A percentile compares a stretch with the other conserved stretches of the same genome.
These are phyloP conservation scores for Chalciporus pseudorubinellus DNA, from an alignment of 768 basidiomycete species.

Conservation along the genomic window DNA sequence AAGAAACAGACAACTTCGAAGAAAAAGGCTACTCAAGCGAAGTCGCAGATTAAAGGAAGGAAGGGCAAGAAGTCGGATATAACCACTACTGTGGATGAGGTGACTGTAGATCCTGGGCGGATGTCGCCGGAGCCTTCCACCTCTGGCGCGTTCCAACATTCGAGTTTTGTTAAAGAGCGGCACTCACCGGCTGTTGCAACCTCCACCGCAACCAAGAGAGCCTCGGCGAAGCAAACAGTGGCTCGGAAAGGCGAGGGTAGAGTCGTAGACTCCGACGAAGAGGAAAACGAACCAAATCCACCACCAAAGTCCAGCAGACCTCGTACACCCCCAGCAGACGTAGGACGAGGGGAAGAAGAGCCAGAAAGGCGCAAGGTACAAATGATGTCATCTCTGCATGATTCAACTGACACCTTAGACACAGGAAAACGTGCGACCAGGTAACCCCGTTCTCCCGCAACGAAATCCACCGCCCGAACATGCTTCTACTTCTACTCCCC, in stretches of 20 bases:
- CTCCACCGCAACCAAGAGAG: constrained; percentile 20
- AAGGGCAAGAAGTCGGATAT: constrained; percentile 32
- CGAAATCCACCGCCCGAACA: constrained; percentile 5
- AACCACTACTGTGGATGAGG: constrained; percentile 13
- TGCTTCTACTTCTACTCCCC: constrained; percentile 8
- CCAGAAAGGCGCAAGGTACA: constrained; percentile 17
- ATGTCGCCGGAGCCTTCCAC: constrained; percentile 2
- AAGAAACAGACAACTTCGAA: constrained; percentile 11
- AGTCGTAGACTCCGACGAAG: constrained; percentile 23
- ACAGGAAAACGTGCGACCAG: constrained; percentile 15
- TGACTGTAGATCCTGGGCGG: constrained; percentile 1
- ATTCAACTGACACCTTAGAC: not conserved
- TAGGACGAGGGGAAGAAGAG: constrained; percentile 3
- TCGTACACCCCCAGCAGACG: not conserved
- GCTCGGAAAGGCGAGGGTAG: constrained; percentile 32
- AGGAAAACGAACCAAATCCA: constrained; percentile 18
- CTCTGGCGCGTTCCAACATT: not conserved
- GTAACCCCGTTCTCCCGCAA: constrained; percentile 1
- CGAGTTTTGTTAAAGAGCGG: not conserved
- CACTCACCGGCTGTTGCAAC: not conserved
- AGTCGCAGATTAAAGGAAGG: constrained; percentile 18
- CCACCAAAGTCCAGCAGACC: not conserved
- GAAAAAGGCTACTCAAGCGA: constrained; percentile 25
- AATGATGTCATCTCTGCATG: not conserved
- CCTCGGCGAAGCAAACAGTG: constrained; percentile 5